A percentile compares a stretch with the other conserved stretches of the same genome.
Evolutionary conservation across 2,329 filamentous ascomycete species (phyloP).

Genomic region (Macroventuria anomochaeta): DNA sequence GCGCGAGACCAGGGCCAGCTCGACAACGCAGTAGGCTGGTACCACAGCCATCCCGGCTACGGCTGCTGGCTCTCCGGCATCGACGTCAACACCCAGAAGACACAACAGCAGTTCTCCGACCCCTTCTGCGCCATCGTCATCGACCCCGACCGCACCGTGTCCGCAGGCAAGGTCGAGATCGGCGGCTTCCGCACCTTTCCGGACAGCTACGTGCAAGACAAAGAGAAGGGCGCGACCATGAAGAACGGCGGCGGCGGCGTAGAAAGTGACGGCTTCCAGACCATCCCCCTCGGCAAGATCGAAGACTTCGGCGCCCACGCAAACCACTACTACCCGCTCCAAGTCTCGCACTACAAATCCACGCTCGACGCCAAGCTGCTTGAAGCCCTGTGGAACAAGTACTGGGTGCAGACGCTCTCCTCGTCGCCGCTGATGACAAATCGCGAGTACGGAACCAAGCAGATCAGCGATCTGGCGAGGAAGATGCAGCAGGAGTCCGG

Average conservation of each 20-base stretch:
- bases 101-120: constrained; percentile 84
- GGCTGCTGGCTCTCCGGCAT: constrained; percentile 98
- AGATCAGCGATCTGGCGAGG: constrained; percentile 84
- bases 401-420: constrained; percentile 96
- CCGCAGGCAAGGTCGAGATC: constrained; percentile 93
- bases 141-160: constrained; percentile 94
- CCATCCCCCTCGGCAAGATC: constrained; percentile 89
- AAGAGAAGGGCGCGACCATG: constrained; percentile 48
- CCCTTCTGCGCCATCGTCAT: constrained; percentile 96
- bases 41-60: constrained; percentile 96
- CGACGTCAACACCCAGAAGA: constrained; percentile 85
- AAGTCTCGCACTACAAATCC: constrained; percentile 94
- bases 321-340: constrained; percentile 86
- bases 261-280: constrained; percentile 69
- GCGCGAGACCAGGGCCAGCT: constrained; percentile 77
- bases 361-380: constrained; percentile 86
- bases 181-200: constrained; percentile 95
- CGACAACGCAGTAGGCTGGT: constrained; percentile 97
- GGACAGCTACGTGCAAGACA: constrained; percentile 63
- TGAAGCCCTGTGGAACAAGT: constrained; percentile 96
- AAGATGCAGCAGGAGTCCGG: constrained; percentile 75
- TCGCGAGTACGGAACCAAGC: constrained; percentile 89
- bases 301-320: constrained; percentile 95
- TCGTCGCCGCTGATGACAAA: constrained; percentile 90
- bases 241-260: constrained; percentile 37